Conservation (phyloP, 164 flowering plant species). For the Malania oleifera region DNA sequence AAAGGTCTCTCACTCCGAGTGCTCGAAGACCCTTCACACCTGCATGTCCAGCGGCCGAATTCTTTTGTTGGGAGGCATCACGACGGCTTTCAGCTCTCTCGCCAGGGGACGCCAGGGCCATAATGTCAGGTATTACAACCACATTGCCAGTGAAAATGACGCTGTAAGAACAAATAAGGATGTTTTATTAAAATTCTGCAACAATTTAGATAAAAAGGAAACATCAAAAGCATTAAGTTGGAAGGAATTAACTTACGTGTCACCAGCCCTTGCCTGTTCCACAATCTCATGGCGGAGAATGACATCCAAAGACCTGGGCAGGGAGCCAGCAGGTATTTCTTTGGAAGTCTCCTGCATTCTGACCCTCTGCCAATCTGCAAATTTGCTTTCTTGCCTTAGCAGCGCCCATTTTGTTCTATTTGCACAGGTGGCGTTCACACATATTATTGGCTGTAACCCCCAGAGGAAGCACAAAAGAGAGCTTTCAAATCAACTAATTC, state of each 20-base stretch:
- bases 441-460: conserved; percentile 76
- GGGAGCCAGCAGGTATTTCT: conserved; percentile 97
- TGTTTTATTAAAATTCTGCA: background rate
- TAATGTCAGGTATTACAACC: conserved; percentile 92
- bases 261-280: conserved; percentile 98
- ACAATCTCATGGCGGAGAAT: conserved; percentile 98
- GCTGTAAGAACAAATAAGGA: conserved; percentile 29
- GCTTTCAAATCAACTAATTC: background rate
- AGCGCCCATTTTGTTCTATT: conserved; percentile 73
- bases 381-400: conserved; percentile 90
- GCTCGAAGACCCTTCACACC: conserved; percentile 91
- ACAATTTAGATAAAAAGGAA: conserved; percentile 1
- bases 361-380: conserved; percentile 98
- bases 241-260: conserved; percentile 58
- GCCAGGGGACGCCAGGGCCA: conserved; percentile 93
- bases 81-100: conserved; percentile 88
- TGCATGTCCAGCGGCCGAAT: conserved; percentile 47
- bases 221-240: background rate
- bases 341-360: conserved; percentile 96
- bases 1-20: conserved; percentile 94
- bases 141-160: conserved; percentile 92
- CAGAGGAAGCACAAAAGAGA: background rate
- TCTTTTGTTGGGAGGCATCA: conserved; percentile 54
- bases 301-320: conserved; percentile 92
- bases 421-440: conserved; percentile 60